Evolutionary conservation across 768 basidiomycete species (phyloP).

Genomic region (Cyclocybe cylindracea): DNA sequence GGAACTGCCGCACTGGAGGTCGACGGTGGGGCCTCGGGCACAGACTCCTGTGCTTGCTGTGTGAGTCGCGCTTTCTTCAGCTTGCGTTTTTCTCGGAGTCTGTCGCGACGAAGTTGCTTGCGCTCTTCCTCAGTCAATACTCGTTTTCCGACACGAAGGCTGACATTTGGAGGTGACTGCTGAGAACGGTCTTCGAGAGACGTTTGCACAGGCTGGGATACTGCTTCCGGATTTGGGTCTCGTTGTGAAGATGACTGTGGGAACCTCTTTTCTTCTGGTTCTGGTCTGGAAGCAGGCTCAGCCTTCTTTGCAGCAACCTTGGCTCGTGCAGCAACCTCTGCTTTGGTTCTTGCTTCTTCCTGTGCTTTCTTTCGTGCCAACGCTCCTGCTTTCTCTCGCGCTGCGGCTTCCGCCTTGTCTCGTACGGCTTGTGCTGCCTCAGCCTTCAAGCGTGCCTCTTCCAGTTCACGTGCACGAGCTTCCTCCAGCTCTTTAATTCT

Average conservation of each 20-base stretch:
- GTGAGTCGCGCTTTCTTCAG: background rate
- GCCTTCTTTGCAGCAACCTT: too few relatives aligned
- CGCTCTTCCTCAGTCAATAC: constrained; percentile 10
- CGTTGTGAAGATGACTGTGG: too few relatives aligned
- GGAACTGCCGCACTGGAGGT: too few relatives aligned
- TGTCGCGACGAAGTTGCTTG: constrained; percentile 1
- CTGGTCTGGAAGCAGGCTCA: background rate
- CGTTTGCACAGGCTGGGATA: too few relatives aligned
- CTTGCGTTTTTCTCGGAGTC: constrained; percentile 12
- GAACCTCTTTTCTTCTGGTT: too few relatives aligned
- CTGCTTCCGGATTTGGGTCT: too few relatives aligned
- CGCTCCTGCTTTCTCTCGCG: constrained; percentile 10
- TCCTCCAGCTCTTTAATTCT: constrained; percentile 8
- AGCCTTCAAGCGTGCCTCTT: constrained; percentile 14
- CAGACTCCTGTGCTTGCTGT: background rate
- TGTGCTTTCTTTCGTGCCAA: background rate
- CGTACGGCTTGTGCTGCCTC: constrained; percentile 7
- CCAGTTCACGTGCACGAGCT: constrained; percentile 2
- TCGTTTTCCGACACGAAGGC: background rate
- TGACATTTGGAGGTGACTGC: too few relatives aligned
- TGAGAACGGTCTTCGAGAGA: too few relatives aligned
- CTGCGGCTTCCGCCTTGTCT: constrained; percentile 9
- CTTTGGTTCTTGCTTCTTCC: background rate
- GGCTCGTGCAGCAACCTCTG: background rate
- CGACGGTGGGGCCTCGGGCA: too few relatives aligned